Evolutionary conservation across 2,329 filamentous ascomycete genomes (phyloP).

Genomic region (Colletotrichum cordylinicola): DNA sequence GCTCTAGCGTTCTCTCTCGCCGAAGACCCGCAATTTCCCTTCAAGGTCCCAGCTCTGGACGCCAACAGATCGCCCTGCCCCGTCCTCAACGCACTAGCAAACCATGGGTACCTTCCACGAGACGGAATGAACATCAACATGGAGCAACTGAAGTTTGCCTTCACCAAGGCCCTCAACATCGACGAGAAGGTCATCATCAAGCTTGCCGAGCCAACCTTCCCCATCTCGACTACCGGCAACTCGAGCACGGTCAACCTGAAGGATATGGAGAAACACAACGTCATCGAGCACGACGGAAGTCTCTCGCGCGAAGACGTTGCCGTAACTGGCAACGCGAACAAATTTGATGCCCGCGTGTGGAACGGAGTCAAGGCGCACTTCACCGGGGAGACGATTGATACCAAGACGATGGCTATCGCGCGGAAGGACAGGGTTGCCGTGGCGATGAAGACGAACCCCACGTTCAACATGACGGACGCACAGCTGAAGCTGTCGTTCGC

Average conservation of each 20-base stretch:
- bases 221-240: slow-evolving; percentile 20
- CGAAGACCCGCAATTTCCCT: not conserved
- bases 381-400: not conserved
- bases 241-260: slow-evolving; percentile 21
- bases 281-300: slow-evolving; percentile 38
- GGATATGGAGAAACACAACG: slow-evolving; percentile 18
- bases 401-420: not conserved
- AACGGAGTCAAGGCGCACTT: not conserved
- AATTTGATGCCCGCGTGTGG: not conserved
- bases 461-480: not conserved
- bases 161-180: not conserved
- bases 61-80: slow-evolving; percentile 37
- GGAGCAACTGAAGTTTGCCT: not conserved
- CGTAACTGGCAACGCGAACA: not conserved
- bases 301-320: slow-evolving; percentile 31
- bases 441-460: not conserved
- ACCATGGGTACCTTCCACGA: slow-evolving; percentile 47
- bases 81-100: slow-evolving; percentile 48
- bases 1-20: not conserved
- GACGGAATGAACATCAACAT: slow-evolving; percentile 41
- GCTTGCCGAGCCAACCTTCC: slow-evolving; percentile 36
- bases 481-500: not conserved
- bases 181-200: not conserved
- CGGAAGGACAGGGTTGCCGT: slow-evolving; percentile 42
- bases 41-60: not conserved